phyloP scores from a whole-genome alignment of 202 grass and related monocot genomes.

The Schoenoplectus triqueter region DNA sequence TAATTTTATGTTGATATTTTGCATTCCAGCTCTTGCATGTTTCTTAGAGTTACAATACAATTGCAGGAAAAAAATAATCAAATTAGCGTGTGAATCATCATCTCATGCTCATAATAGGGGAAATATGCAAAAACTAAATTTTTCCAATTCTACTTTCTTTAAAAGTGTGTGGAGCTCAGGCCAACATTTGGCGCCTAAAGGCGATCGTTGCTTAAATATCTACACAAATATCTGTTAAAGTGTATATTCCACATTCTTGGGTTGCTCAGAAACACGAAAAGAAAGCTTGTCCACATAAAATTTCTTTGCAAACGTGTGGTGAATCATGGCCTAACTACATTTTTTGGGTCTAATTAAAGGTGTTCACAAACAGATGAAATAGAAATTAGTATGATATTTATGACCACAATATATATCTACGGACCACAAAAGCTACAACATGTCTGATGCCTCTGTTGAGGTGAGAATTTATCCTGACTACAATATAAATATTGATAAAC shows the following conservation, averaged over 20 bases:
- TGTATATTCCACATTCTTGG: constrained; percentile 20
- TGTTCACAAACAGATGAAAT: not conserved
- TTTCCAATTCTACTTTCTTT: not conserved
- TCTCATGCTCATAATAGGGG: not conserved
- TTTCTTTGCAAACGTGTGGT: constrained; percentile 4
- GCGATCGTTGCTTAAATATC: not conserved
- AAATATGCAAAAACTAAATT: not conserved
- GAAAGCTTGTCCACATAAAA: constrained; percentile 1
- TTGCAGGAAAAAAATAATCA: not conserved
- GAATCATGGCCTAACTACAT: not conserved
- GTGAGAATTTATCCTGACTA: constrained; percentile 2
- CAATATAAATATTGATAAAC: not conserved
- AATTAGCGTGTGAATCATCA: constrained; percentile 2
- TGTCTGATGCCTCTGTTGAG: not conserved
- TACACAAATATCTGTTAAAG: constrained; percentile 1
- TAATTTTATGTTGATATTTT: not conserved
- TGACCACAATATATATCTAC: not conserved
- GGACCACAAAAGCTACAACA: not conserved
- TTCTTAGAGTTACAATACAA: not conserved
- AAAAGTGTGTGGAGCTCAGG: not conserved
- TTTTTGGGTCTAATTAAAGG: not conserved
- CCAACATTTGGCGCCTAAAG: constrained; percentile 9
- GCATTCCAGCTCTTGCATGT: not conserved
- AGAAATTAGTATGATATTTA: not conserved
- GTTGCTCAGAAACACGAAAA: not conserved